These are phyloP conservation scores for Atalantia buxifolia DNA, from an alignment of 345 rosid genomes.

Conservation along the genomic window DNA sequence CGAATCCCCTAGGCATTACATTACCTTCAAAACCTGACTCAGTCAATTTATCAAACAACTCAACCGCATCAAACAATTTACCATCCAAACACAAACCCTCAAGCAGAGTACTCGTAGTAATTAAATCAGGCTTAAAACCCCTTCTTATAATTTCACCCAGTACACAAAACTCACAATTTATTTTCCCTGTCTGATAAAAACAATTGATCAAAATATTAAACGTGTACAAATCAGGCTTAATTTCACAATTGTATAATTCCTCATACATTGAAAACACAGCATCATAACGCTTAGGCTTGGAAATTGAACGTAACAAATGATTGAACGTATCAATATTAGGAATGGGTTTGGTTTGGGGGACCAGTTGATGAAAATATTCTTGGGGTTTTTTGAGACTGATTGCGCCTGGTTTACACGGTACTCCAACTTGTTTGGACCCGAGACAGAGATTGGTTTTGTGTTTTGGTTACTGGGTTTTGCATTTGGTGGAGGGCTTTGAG, in stretches of 20 bases:
- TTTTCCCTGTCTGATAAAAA: slow-evolving; percentile 4
- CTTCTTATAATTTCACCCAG: slow-evolving; percentile 27
- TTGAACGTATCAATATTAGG: slow-evolving; percentile 23
- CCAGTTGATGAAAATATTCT: slow-evolving; percentile 8
- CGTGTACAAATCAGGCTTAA: slow-evolving; percentile 12
- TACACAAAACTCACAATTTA: slow-evolving; percentile 17
- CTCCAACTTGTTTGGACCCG: slow-evolving; percentile 7
- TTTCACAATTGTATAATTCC: slow-evolving; percentile 2
- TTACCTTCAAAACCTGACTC: slow-evolving; percentile 13
- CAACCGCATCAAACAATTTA: slow-evolving; percentile 5
- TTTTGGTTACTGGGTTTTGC: not conserved
- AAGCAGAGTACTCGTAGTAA: slow-evolving; percentile 6
- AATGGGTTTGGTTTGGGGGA: not conserved
- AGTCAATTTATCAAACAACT: slow-evolving; percentile 22
- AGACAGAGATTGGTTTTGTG: not conserved
- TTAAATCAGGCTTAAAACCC: slow-evolving; percentile 17
- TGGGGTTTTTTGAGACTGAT: slow-evolving; percentile 7
- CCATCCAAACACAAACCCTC: slow-evolving; percentile 12
- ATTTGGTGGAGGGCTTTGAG: not conserved
- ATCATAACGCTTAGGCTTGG: slow-evolving; percentile 7
- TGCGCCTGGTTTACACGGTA: slow-evolving; percentile 20
- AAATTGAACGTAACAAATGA: slow-evolving; percentile 9
- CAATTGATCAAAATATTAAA: slow-evolving; percentile 18
- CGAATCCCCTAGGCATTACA: slow-evolving; percentile 14
- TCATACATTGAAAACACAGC: slow-evolving; percentile 12